Percentiles rank a stretch among this genome's conserved stretches.
phyloP scores from a whole-genome alignment of 1,284 basidiomycete species.

The Sphagnurus paluster region DNA sequence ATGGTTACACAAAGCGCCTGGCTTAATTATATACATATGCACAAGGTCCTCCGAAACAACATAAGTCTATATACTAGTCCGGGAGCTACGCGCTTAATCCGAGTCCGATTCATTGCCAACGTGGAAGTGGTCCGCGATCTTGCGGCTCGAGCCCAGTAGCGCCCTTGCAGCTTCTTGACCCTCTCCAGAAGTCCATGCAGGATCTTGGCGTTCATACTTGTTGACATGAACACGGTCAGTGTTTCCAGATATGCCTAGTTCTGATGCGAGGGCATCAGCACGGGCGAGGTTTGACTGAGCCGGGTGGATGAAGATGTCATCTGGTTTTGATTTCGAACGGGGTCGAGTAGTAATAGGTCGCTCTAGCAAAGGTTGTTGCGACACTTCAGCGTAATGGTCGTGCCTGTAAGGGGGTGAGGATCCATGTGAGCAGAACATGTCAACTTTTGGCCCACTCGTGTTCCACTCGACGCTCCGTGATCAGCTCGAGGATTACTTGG shows the following conservation, averaged over 20 bases:
- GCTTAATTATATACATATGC: no score
- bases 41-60: background rate
- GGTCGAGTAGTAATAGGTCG: slow-evolving; percentile 29
- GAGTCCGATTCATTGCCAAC: slow-evolving; percentile 21
- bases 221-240: slow-evolving; percentile 26
- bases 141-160: slow-evolving; percentile 17
- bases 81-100: slow-evolving; percentile 9
- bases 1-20: no score
- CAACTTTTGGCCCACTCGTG: slow-evolving; percentile 3
- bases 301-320: slow-evolving; percentile 62
- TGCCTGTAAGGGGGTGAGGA: background rate
- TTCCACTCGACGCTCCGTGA: slow-evolving; percentile 15
- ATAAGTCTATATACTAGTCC: background rate
- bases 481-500: slow-evolving; percentile 56
- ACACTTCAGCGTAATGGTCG: slow-evolving; percentile 17
- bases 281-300: slow-evolving; percentile 59
- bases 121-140: slow-evolving; percentile 16
- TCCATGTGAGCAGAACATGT: no score
- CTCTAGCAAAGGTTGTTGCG: slow-evolving; percentile 26
- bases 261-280: slow-evolving; percentile 56
- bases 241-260: slow-evolving; percentile 43
- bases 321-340: slow-evolving; percentile 55
- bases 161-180: slow-evolving; percentile 25
- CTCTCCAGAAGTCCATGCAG: slow-evolving; percentile 27
- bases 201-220: slow-evolving; percentile 17